These are phyloP conservation scores for Odontarrhena argentea DNA, from an alignment of 345 rosid species.

Conservation along the genomic window DNA sequence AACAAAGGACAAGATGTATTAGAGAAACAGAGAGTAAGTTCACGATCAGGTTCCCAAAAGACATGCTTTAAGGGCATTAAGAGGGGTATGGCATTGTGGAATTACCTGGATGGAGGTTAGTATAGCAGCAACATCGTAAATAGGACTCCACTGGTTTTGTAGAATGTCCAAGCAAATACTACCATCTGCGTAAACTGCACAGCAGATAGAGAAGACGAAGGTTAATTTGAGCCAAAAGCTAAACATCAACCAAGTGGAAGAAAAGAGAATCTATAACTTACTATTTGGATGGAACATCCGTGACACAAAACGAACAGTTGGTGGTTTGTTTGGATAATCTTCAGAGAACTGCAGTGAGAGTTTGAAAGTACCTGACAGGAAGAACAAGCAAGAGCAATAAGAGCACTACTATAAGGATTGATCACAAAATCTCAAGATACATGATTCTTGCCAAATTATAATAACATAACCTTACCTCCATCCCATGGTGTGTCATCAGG, in stretches of 20 bases:
- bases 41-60: neutral
- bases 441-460: neutral
- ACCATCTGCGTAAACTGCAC: slow-evolving; percentile 93
- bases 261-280: slow-evolving; percentile 39
- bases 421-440: slow-evolving; percentile 11
- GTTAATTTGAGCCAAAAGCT: neutral
- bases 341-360: slow-evolving; percentile 62
- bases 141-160: slow-evolving; percentile 99
- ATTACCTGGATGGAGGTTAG: slow-evolving; percentile 92
- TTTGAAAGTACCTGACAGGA: slow-evolving; percentile 60
- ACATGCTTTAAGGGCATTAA: neutral
- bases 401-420: neutral
- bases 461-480: slow-evolving; percentile 46
- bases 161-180: slow-evolving; percentile 93
- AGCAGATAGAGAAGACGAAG: slow-evolving; percentile 17
- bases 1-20: neutral
- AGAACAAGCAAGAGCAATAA: slow-evolving; percentile 18
- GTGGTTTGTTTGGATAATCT: slow-evolving; percentile 74
- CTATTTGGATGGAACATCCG: slow-evolving; percentile 73
- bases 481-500: slow-evolving; percentile 75
- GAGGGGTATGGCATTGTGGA: neutral
- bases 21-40: slow-evolving; percentile 9
- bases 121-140: slow-evolving; percentile 96
- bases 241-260: neutral
- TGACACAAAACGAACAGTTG: slow-evolving; percentile 67